Evolutionary conservation across 2,329 filamentous ascomycete species (phyloP), one percentile per base, ranked within the genome.

Genomic region (Trematosphaeria pertusa): DNA sequence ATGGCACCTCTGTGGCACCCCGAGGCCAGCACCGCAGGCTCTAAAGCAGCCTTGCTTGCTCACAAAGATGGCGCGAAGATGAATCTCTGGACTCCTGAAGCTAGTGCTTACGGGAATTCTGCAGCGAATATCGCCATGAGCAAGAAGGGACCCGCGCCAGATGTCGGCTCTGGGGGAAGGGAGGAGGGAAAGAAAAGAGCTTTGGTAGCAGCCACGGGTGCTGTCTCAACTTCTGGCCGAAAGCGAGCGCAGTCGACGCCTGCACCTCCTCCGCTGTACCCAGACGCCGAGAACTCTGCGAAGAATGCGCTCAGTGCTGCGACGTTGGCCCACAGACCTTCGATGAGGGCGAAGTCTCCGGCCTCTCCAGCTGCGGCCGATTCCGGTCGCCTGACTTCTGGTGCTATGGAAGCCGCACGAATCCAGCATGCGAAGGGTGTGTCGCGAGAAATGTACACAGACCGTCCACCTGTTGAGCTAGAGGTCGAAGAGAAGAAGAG

Each of bases 401-500:
- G 78, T 4, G 75, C 78, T 1, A 78, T 82, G 49, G 84, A 87
- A 47, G 82, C 80, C 3, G 88, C 88, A 9, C 74, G 82, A 21
- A 79, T 86, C 30, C 78, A 80, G 43, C 83, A 91, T 41, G 84
- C 88, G 1, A 86, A 85, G 28, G n/a, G n/a, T n/a, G 83, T 91
- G 73, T 79, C 82, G 26, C 80, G 86, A 51, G 85, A 86, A 51
- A 88, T 96, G 84, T 96, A 87, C 65, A 91, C 87, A 0, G 86
- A 88, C 1, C 76, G 84, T 24, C 91, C 91, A 3, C 87, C 86
- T 0, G 83, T 95, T 3, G 79, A 83, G 19, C 75, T 82, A 2
- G 89, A 95, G 62, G 74, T 85, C 0, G 87, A 94, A 31, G 91
- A 96, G 62, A 82, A 86, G 68, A 85, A 82, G 51, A 84, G 82